Conservation (phyloP, 345 rosid species). For the Rhodomyrtus tomentosa region DNA sequence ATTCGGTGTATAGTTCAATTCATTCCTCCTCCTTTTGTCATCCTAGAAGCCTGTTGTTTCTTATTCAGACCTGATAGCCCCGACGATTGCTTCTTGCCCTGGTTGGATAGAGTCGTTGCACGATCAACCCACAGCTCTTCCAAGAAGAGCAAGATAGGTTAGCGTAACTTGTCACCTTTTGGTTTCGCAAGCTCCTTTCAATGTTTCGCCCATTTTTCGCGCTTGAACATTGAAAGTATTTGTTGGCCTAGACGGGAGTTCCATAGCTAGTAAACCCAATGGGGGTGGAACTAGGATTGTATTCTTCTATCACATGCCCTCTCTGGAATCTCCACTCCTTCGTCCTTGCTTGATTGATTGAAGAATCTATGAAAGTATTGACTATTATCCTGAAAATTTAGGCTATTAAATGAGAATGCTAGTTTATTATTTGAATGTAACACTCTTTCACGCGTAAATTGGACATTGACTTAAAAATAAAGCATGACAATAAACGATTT, state of each 20-base stretch:
- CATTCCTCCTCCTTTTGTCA: too few relatives aligned
- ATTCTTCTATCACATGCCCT: too few relatives aligned
- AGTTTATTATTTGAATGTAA: background rate
- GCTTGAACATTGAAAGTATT: background rate
- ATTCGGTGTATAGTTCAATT: too few relatives aligned
- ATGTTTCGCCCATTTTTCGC: accelerated
- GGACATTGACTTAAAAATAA: background rate
- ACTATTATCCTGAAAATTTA: background rate
- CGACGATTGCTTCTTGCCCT: too few relatives aligned
- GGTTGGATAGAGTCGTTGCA: too few relatives aligned
- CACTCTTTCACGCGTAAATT: background rate
- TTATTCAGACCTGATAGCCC: too few relatives aligned
- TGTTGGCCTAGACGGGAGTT: background rate
- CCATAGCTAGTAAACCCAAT: background rate
- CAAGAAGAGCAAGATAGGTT: accelerated
- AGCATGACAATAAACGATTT: background rate
- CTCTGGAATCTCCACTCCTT: too few relatives aligned
- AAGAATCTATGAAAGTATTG: too few relatives aligned
- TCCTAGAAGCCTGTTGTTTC: too few relatives aligned
- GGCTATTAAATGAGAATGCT: background rate
- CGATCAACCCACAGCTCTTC: background rate
- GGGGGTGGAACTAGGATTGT: background rate
- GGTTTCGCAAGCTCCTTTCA: background rate
- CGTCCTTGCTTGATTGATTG: too few relatives aligned
- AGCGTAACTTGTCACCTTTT: background rate